These are phyloP conservation scores for Trichophyton simii DNA, from an alignment of 2,329 filamentous ascomycete species.

Conservation along the genomic window DNA sequence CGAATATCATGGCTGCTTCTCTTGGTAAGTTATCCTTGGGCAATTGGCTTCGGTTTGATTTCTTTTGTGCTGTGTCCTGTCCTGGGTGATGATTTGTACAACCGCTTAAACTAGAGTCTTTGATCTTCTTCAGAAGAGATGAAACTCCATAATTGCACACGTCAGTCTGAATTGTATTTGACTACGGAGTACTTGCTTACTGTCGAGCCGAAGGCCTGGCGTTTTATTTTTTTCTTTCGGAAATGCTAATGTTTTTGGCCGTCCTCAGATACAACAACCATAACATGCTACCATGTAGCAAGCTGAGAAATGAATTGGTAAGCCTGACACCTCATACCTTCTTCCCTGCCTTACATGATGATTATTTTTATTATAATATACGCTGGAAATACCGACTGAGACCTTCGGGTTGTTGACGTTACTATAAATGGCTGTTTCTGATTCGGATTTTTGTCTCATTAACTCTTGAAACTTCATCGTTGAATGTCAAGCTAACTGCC, in stretches of 20 bases:
- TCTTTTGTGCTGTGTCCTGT: conserved; percentile 15
- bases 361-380: conserved; percentile 36
- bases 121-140: conserved; percentile 58
- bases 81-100: conserved; percentile 65
- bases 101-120: conserved; percentile 95
- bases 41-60: conserved; percentile 10
- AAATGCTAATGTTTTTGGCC: background rate
- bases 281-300: conserved; percentile 5
- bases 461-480: background rate
- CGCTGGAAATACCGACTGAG: conserved; percentile 96
- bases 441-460: background rate
- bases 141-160: conserved; percentile 71
- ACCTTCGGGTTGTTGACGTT: conserved; percentile 57
- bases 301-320: conserved; percentile 4
- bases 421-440: conserved; percentile 52
- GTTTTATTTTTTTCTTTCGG: background rate
- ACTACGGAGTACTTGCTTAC: background rate
- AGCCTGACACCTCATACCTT: background rate
- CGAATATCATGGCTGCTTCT: background rate
- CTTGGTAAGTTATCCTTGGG: conserved; percentile 18
- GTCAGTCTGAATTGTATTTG: conserved; percentile 62
- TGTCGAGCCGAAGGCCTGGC: background rate
- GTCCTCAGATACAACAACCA: background rate
- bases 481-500: background rate
- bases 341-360: conserved; percentile 13